Evolutionary conservation across 371 early-diverging fungal genomes (phyloP), one percentile per base, ranked within the genome.

Genomic region (Chytridium lagenaria): DNA sequence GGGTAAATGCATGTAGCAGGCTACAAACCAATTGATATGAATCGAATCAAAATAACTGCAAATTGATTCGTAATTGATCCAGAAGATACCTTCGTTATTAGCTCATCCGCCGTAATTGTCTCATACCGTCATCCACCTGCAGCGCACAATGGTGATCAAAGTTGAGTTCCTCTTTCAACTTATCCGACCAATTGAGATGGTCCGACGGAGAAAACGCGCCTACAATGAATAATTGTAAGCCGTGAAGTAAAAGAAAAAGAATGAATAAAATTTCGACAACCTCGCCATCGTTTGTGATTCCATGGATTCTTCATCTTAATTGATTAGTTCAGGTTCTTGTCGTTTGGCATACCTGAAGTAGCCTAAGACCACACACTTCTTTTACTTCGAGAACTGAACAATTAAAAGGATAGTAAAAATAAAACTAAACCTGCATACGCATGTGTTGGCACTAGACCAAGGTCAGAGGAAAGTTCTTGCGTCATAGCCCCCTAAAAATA

Each of bases 281-380:
- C 95, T 34, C 87, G 90, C 95, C 95, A 94, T 30, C 94, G 84
- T 79, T 90, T 85, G 67, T 91, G 91, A 75, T 93, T 93, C 96
- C 96, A 96, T 0, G 96, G 96, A 71, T 96, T 96, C 77, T 94
- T 94, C 38, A 93, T 87, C 83, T 91, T 67, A 12, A 64, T 12
- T 69, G 15, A 50, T 2, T 31, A 63, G 52, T 50, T 30, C 23
- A 34, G 31, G 5, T 30, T 49, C 28, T 12, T 59, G 37, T 68
- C 2, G 1, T 61, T 51, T 15, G 15, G 31, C 37, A n/a, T 40
- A 87, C 88, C 69, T 84, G 82, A 22, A 88, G 44, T 51, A 88
- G 72, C 44, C 86, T 50, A 26, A 79, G 55, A 0, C 85, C 87
- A 7, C 71, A 65, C 0, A 84, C 78, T 50, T 87, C 86, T 37